Base-by-base conservation (phyloP, 208 protist species). In the Crithidia sp. region DNA sequence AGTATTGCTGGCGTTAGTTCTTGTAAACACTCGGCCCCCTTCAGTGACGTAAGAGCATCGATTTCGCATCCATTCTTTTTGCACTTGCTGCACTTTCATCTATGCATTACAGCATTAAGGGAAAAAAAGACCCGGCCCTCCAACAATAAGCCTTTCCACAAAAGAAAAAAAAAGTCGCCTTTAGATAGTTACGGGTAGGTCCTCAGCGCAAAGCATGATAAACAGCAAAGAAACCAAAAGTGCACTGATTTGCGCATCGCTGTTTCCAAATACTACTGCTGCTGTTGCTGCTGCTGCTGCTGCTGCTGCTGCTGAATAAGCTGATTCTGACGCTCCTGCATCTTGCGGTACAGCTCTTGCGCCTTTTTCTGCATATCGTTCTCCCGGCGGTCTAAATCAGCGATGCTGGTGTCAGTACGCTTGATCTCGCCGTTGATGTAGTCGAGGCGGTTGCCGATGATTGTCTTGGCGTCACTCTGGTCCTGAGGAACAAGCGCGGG, bases 401-500 rank as follows among this genome's bases (percentile, higher is more conserved):
- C 76, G 50, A 98, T 93, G 58, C 79, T 85, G 47, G 67, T 76
- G 73, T 97, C 93, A 3, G 88, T 90, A 53, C 86, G 80, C 79
- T 95, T 97, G 40, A 97, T 74, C 71, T 97, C 92, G 16, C 85
- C 85, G 70, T 91, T 95, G 77, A 98, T 97, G 76, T 97, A 98
- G 44, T 98, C 93, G 40, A 98, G 87, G 57, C 96, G 92, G 61
- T 95, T 97, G 39, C 80, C 73, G 7, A 98, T 89, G 60, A 97
- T 97, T 16, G 81, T 87, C 72, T 94, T 96, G 12, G 94, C 97
- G 71, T 98, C 97, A 41, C 73, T 86, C 68, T 92, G 89, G 56
- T 98, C 95, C 70, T 98, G 96, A 7, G 91, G 91, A 53, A 98
- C 90, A 52, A 98, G 89, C 19, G 92, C 97, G 41, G 97, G 96